Evolutionary conservation across 2,329 filamentous ascomycete genomes (phyloP).

Genomic region (Daldinia sp.): DNA sequence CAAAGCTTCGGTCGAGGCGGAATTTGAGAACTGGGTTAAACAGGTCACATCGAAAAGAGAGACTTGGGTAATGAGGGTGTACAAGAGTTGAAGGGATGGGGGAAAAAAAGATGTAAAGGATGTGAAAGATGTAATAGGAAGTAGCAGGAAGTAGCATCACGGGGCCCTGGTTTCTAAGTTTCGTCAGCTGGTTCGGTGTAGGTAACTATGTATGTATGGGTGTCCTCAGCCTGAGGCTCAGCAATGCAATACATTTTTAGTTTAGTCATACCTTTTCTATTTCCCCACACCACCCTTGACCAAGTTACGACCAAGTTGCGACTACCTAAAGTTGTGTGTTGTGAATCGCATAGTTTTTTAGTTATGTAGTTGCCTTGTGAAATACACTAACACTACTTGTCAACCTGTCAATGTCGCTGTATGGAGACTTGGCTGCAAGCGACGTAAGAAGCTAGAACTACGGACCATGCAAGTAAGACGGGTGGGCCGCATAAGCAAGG

Average conservation of each 20-base stretch:
- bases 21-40: constrained; percentile 17
- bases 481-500: constrained; percentile 24
- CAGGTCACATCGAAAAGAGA: constrained; percentile 48
- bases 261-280: constrained; percentile 32
- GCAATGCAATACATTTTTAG: constrained; percentile 16
- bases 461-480: constrained; percentile 33
- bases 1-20: constrained; percentile 19
- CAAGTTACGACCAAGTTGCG: neutral
- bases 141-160: constrained; percentile 45
- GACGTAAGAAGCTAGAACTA: constrained; percentile 2
- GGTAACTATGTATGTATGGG: neutral
- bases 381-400: neutral
- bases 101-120: neutral
- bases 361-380: constrained; percentile 5
- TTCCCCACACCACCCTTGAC: constrained; percentile 31
- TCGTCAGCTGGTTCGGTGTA: constrained; percentile 33
- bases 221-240: constrained; percentile 13
- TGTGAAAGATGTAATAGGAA: constrained; percentile 7
- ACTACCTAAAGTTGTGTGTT: neutral
- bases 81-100: constrained; percentile 29
- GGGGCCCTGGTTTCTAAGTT: constrained; percentile 35
- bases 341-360: neutral
- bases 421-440: neutral
- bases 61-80: constrained; percentile 24
- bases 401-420: neutral